These are phyloP conservation scores for Metschnikowia bowlesiae DNA, from an alignment of 805 yeast species.

Conservation along the genomic window DNA sequence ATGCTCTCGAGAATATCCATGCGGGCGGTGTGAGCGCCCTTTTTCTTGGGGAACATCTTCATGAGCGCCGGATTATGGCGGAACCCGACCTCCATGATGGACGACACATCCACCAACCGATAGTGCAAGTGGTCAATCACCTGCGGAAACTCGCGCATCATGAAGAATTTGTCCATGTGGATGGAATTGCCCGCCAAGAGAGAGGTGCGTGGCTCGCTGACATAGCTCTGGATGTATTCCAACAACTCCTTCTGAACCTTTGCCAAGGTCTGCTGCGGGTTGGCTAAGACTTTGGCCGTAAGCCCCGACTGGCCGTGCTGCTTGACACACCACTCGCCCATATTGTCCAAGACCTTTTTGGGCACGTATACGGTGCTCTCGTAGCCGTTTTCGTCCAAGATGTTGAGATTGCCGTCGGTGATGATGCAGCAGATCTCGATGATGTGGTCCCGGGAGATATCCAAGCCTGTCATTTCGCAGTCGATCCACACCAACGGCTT, in stretches of 20 bases:
- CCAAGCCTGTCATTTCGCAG: constrained; percentile 97
- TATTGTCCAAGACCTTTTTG: constrained; percentile 53
- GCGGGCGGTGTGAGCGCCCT: constrained; percentile 76
- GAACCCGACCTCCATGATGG: constrained; percentile 71
- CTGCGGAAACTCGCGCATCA: constrained; percentile 78
- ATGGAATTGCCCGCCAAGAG: constrained; percentile 88
- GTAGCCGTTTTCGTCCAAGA: constrained; percentile 67
- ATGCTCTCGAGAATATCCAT: constrained; percentile 89
- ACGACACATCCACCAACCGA: constrained; percentile 86
- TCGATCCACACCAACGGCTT: constrained; percentile 84
- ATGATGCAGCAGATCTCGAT: constrained; percentile 89
- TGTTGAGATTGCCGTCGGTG: constrained; percentile 75
- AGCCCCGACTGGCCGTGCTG: constrained; percentile 80
- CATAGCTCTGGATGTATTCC: constrained; percentile 52
- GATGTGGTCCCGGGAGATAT: constrained; percentile 72
- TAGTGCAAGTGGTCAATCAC: constrained; percentile 61
- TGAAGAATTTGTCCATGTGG: constrained; percentile 84
- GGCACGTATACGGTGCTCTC: constrained; percentile 78
- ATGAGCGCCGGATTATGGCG: constrained; percentile 71
- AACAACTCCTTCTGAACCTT: constrained; percentile 66
- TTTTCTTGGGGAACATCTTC: constrained; percentile 56
- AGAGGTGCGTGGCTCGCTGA: constrained; percentile 53
- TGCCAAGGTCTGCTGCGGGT: constrained; percentile 47
- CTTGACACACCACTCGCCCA: constrained; percentile 85
- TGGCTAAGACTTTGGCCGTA: constrained; percentile 59